Conservation (phyloP, 2,329 filamentous ascomycete species). For the Trichophyton simii region DNA sequence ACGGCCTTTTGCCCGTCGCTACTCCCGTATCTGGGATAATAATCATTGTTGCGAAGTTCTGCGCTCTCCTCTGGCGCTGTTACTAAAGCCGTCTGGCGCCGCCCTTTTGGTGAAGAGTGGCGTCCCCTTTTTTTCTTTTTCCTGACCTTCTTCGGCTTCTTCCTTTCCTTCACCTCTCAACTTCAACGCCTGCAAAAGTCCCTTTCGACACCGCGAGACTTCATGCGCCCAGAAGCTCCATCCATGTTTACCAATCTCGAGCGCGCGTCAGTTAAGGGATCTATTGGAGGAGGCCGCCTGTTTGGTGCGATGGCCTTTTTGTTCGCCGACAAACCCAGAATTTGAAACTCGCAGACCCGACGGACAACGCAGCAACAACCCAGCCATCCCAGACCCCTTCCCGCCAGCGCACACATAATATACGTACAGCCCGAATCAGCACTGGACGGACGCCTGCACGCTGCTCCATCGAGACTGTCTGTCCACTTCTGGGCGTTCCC, state of each 20-base stretch:
- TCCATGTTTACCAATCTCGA: background rate
- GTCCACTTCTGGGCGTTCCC: background rate
- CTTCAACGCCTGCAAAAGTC: too few species aligned
- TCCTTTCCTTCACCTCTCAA: background rate
- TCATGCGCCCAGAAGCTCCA: background rate
- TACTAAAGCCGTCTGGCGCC: background rate
- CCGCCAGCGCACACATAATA: constrained; percentile 2
- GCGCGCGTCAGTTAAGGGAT: background rate
- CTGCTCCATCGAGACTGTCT: background rate
- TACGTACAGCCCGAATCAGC: background rate
- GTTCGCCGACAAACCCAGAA: constrained; percentile 3
- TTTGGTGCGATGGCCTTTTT: constrained; percentile 1
- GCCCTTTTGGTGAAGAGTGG: background rate
- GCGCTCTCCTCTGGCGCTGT: background rate
- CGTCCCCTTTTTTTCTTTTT: background rate
- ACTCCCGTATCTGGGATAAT: background rate
- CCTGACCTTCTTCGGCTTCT: background rate
- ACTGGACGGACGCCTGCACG: background rate
- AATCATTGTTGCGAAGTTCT: too few species aligned
- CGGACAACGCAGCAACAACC: background rate
- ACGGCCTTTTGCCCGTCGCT: background rate
- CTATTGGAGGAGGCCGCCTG: background rate
- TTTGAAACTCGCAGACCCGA: background rate
- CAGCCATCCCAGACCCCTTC: background rate
- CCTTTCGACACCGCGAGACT: background rate